Evolutionary conservation across 306 rosid species (phyloP), one percentile per base, ranked within the genome.

Genomic region (Rosa lucieae): DNA sequence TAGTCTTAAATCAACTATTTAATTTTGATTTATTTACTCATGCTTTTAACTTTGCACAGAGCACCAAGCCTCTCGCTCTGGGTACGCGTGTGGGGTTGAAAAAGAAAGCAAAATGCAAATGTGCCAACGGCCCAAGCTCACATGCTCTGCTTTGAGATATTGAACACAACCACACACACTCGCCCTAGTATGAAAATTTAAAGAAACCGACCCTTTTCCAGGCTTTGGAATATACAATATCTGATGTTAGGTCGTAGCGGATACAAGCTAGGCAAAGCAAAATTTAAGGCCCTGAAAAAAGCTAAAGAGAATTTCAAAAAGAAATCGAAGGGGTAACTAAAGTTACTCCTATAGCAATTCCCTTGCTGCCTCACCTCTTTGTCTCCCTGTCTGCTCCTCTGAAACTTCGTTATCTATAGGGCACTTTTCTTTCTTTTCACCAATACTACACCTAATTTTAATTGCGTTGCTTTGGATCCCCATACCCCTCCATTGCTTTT

Each of bases 341-440:
- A 71, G 43, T 2, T 18, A 67, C 23, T 35, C 70, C 46, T 75
- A 74, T 69, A 43, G 72, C 73, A 65, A 69, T 72, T 76, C 29
- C 53, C 73, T 59, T 76, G 56, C 66, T 21, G 42, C 90, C 86
- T 81, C 83, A 70, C 89, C 78, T n/a, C 81, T 86, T 72, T 91
- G 89, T 89, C 93, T 58, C 89, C 87, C 86, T 86, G 89, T 87
- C 91, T 84, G 5, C 23, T 76, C 42, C 84, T 40, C 74, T 87
- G 90, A 73, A 62, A 84, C 86, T 80, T 89, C 87, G 70, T 83
- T 87, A 32, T 89, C 85, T 76, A 15, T n/a, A 35, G 77, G 74
- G 79, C 9, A 42, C 29, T 43, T 73, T 72, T 75, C 80, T 68
- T 80, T 85, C 55, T 74, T 75, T 68, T 77, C 74, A 72, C 86